A percentile compares a stretch with the other conserved stretches of the same genome.
These are phyloP conservation scores for Euryodendron excelsum DNA, from an alignment of 148 eudicot genomes.

Conservation along the genomic window DNA sequence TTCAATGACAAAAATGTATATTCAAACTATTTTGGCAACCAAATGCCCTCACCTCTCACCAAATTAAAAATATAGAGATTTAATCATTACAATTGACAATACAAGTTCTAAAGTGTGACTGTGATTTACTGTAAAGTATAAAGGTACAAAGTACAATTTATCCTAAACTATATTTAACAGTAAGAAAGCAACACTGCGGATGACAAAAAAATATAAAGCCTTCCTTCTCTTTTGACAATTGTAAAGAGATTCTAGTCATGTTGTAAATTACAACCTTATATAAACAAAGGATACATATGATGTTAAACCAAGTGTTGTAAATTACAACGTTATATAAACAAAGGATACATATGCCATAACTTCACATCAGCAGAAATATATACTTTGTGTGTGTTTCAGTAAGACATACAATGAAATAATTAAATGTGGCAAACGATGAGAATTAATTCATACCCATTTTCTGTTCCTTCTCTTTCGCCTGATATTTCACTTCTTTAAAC, in stretches of 20 bases:
- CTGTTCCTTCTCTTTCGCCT: background rate
- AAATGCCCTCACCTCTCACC: too few species aligned
- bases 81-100: too few species aligned
- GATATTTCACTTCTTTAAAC: background rate
- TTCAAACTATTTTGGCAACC: too few species aligned
- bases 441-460: background rate
- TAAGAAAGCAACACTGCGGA: too few species aligned
- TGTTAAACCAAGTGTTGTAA: background rate
- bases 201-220: background rate
- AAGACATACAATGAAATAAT: background rate
- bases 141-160: too few species aligned
- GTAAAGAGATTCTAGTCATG: background rate
- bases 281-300: background rate
- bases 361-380: too few species aligned
- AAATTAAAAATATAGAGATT: too few species aligned
- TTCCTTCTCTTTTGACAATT: background rate
- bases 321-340: background rate
- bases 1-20: too few species aligned
- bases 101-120: too few species aligned
- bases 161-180: too few species aligned
- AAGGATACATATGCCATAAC: background rate
- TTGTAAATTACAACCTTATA: constrained; percentile 2
- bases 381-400: background rate
- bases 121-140: too few species aligned
- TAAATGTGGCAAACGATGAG: background rate